Base-by-base conservation (phyloP, 768 basidiomycete species). In the Dioszegia hungarica region DNA sequence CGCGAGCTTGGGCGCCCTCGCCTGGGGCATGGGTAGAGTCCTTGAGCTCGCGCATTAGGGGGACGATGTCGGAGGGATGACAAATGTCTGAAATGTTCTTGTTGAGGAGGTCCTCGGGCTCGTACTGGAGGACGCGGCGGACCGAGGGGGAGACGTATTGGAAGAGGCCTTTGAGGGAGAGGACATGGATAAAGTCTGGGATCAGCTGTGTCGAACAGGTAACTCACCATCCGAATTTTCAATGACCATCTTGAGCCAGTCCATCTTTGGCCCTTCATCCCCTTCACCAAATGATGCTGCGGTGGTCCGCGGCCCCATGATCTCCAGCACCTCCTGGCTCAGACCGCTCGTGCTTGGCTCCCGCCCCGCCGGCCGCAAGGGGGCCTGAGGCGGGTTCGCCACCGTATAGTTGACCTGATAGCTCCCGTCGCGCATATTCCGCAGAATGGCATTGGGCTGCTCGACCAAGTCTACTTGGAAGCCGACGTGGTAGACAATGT, bases 381-480 rank as follows among this genome's bases (percentile, higher is more conserved):
- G 70, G 17, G 65, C 64, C 40, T 71, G 67, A 48, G 72, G 72
- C 3, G 72, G 66, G 50, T 73, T 70, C 0, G 68, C 54, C 1
- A 72, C 70, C 25, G 74, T 76, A 73, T 86, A 84, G 70, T 89
- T 83, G 69, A 84, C 82, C 55, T 84, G 77, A 75, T 90, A 90
- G 31, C 82, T 84, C 17, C 92, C 92, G 63, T 89, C 85, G 19
- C 81, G 78, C 51, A 92, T 80, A 72, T 86, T 89, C 62, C 87
- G 82, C 51, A 92, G 77, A 58, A 95, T 92, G 1, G 83, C 83
- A 63, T 84, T 84, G 2, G 90, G 91, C 77, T 93, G 90, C 67
- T 87, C 84, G 17, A 85, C 85, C 46, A 99, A 79, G 76, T 97
- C 90, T 54, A 95, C 88, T 77, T 99, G 92, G 80, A 99, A 98